Evolutionary conservation across 345 rosid species (phyloP), one percentile per base, ranked within the genome.

Genomic region (Sonneratia caseolaris): DNA sequence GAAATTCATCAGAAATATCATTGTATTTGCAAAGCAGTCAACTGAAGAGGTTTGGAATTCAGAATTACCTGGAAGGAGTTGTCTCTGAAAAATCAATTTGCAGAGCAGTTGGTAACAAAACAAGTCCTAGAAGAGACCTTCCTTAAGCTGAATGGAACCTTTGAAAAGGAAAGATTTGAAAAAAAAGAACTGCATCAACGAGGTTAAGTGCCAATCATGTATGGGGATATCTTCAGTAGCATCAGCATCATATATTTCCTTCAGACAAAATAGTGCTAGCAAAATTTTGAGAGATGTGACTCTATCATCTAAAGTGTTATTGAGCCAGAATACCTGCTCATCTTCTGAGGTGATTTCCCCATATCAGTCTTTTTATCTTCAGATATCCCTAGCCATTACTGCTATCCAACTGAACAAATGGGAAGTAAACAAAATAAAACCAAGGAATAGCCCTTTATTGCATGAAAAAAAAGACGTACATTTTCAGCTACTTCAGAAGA

Each of bases 401-500:
- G 18, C n/a, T 53, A 53, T 57, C 13, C 35, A 22, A 57, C 32
- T 7, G 64, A 10, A 57, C 32, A 8, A n/a, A n/a, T 32, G 64
- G 64, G 35, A 57, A 22, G 32, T 57, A 53, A 1, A 53, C 59
- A 53, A 53, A n/a, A 22, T 6, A 57, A 57, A 57, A 22, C 64
- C 32, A 57, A 14, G 24, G 43, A 73, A 72, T 10, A 57, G 55
- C 51, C 9, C 49, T 72, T 66, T 62, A 74, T 66, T 40, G 61
- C 45, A n/a, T 71, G 64, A 16, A 37, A 22, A 49, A 72, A 42
- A 4, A 21, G 22, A 24, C 49, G 51, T 66, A 65, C 75, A 83
- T 53, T 72, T 76, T 64, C 68, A 49, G 64, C 68, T 68, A 74
- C 75, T 36, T 15, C 37, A 72, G 22, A 21, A 70, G 45, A 57